These are phyloP conservation scores for Phaeosphaeria sp. DNA, from an alignment of 2,329 filamentous ascomycete genomes.

Conservation along the genomic window DNA sequence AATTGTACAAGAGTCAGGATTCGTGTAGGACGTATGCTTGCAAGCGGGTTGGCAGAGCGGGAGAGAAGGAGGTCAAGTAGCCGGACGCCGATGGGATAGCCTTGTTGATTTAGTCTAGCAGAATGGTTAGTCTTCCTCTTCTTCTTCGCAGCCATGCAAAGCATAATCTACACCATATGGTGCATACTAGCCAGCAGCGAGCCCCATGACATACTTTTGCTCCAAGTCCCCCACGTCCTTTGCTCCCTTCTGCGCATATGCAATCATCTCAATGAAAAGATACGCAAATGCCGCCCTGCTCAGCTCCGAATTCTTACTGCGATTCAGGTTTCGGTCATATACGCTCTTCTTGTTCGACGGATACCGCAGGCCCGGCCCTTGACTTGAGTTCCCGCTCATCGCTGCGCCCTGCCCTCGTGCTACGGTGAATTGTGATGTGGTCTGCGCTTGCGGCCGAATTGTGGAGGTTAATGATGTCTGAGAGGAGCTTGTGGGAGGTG, in stretches of 20 bases:
- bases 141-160: neutral
- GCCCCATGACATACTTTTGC: slow-evolving; percentile 73
- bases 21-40: slow-evolving; percentile 74
- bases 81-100: slow-evolving; percentile 91
- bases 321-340: slow-evolving; percentile 94
- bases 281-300: slow-evolving; percentile 95
- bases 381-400: slow-evolving; percentile 34
- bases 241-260: slow-evolving; percentile 88
- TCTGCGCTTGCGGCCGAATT: slow-evolving; percentile 10
- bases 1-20: slow-evolving; percentile 93
- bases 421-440: slow-evolving; percentile 6
- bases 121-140: neutral
- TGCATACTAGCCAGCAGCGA: no score
- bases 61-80: slow-evolving; percentile 93
- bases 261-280: slow-evolving; percentile 95
- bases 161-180: neutral
- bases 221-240: slow-evolving; percentile 94
- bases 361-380: slow-evolving; percentile 72
- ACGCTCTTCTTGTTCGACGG: slow-evolving; percentile 96
- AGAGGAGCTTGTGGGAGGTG: slow-evolving; percentile 3
- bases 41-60: slow-evolving; percentile 57
- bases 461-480: slow-evolving; percentile 11
- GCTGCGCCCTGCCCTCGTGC: slow-evolving; percentile 19
- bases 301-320: slow-evolving; percentile 84
- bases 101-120: slow-evolving; percentile 83